A percentile compares a stretch with the other conserved stretches of the same genome.
These are phyloP conservation scores for Fusarium burgessii DNA, from an alignment of 2,329 filamentous ascomycete genomes.

Conservation along the genomic window DNA sequence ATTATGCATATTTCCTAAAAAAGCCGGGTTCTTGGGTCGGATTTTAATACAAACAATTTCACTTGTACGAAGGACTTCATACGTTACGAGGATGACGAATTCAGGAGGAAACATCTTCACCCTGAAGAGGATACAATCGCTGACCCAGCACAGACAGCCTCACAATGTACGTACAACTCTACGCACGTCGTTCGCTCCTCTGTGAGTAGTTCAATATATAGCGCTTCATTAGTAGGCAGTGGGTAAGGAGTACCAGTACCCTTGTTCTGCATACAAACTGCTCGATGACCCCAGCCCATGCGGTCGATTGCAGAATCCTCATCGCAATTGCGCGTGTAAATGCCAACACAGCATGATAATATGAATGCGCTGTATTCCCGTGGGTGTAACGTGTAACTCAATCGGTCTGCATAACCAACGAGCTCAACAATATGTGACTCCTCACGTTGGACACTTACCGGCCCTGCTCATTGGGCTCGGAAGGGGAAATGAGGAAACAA, in stretches of 20 bases:
- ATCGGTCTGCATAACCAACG: background rate
- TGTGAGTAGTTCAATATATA: too few relatives aligned
- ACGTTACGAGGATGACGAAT: background rate
- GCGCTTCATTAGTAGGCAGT: too few relatives aligned
- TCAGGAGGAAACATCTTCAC: background rate
- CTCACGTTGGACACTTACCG: background rate
- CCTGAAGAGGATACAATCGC: background rate
- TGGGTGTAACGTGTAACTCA: too few relatives aligned
- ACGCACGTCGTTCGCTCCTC: background rate
- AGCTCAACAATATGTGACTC: background rate
- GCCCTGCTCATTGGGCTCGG: background rate
- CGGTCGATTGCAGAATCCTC: background rate
- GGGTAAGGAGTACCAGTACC: background rate
- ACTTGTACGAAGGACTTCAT: background rate
- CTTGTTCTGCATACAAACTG: background rate
- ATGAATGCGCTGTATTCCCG: background rate
- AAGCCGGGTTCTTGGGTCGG: background rate
- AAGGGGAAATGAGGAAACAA: background rate
- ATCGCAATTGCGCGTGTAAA: background rate
- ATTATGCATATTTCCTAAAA: background rate
- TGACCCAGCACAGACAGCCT: background rate
- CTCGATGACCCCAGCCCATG: background rate
- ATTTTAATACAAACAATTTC: background rate
- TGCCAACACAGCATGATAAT: background rate
- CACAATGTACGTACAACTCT: accelerated